Evolutionary conservation across 2,329 filamentous ascomycete genomes (phyloP), one percentile per base, ranked within the genome.

Genomic region (Aspergillus latus): DNA sequence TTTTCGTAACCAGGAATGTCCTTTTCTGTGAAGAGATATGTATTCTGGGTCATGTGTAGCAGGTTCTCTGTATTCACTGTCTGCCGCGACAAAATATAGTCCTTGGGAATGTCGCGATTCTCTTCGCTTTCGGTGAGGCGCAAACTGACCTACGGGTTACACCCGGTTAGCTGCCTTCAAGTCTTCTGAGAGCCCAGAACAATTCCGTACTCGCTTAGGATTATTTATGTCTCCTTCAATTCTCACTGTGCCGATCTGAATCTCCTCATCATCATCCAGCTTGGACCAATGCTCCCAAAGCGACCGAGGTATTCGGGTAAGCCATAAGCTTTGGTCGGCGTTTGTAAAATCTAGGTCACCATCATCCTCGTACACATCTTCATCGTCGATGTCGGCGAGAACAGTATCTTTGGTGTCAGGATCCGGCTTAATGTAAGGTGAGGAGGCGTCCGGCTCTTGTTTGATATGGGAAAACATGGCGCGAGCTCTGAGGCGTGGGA

Each of bases 21-120:
- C 72, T 96, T 92, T 75, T 99, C 94, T 40, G 89, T 92, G 70
- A 99, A 99, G 55, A 97, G 80, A 70, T 89, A 96, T 16, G 92
- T 94, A 74, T 96, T 97, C 67, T 84, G 85, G 34, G 93, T 85
- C 54, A 72, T 66, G 56, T 74, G 73, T 7, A 69, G 67, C 30
- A 71, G 64, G 37, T 68, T 68, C 58, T 73, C 72, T 7, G 74
- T 58, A n/a, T 83, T 76, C 42, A 78, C 71, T 39, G 85, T 82
- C 26, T 83, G 86, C 46, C 91, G 81, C 46, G 91, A 86, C 56
- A 97, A 78, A 63, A 90, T 84, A 75, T 97, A 99, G 68, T 96
- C 91, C 68, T 90, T 90, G 9, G 92, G 92, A n/a, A 97, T 80
- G 4, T 82, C 77, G 64, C 88, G 82, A 70, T 96, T 91, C 60